These are phyloP conservation scores for Chlamydomonas schloesseri DNA, from an alignment of 139 green algal genomes.

Conservation along the genomic window DNA sequence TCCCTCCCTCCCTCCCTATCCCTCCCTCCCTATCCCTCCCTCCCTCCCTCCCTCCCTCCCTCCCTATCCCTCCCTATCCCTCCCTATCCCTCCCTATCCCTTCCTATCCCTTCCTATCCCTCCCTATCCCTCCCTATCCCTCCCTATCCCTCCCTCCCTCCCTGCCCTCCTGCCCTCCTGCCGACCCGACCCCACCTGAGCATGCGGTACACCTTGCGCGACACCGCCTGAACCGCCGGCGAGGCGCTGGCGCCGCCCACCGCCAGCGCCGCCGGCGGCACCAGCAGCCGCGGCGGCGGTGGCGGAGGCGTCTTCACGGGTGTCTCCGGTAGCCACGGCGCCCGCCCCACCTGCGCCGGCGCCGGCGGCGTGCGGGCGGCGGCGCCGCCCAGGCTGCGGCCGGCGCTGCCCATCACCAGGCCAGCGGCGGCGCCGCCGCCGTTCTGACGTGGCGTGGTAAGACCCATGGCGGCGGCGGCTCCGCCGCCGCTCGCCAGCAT, in stretches of 20 bases:
- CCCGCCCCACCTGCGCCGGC: constrained; percentile 61
- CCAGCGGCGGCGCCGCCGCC: not conserved
- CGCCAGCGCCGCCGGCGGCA: constrained; percentile 35
- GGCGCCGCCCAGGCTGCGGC: not conserved
- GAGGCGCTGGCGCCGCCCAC: constrained; percentile 12
- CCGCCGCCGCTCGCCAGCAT: too few relatives aligned
- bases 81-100: too few relatives aligned
- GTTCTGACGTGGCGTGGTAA: too few relatives aligned
- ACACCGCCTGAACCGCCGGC: constrained; percentile 68
- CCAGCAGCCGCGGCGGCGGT: constrained; percentile 36
- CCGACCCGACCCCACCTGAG: constrained; percentile 68
- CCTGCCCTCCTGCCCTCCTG: too few relatives aligned
- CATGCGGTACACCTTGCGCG: constrained; percentile 77
- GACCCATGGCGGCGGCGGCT: too few relatives aligned
- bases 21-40: too few relatives aligned
- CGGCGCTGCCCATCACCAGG: not conserved
- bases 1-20: too few relatives aligned
- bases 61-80: too few relatives aligned
- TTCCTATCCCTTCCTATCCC: too few relatives aligned
- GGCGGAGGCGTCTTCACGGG: constrained; percentile 50
- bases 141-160: too few relatives aligned
- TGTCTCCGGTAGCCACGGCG: constrained; percentile 69
- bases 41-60: too few relatives aligned
- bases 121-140: too few relatives aligned
- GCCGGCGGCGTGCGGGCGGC: not conserved